These are phyloP conservation scores for Syzygium grande DNA, from an alignment of 345 rosid genomes.

Conservation along the genomic window DNA sequence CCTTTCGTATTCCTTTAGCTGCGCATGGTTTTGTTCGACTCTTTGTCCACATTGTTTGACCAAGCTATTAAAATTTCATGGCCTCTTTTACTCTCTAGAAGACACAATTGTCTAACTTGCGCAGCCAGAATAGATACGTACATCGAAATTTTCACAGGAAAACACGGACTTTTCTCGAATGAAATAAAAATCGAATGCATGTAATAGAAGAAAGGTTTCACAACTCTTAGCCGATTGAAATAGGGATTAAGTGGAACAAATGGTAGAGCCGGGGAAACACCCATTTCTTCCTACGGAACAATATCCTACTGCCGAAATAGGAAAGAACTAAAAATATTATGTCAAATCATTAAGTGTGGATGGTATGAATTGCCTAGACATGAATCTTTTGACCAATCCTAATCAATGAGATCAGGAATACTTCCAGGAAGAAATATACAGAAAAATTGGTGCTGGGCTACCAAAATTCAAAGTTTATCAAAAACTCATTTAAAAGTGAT, in stretches of 20 bases:
- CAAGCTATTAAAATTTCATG: neutral
- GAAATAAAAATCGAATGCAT: neutral
- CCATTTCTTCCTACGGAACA: neutral
- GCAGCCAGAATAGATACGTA: neutral
- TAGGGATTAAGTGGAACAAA: neutral
- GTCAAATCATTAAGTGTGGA: neutral
- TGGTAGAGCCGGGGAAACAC: neutral
- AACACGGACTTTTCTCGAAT: neutral
- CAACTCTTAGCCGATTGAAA: neutral
- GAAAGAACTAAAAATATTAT: neutral
- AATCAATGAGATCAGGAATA: neutral
- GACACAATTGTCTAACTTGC: neutral
- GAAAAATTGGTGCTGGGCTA: neutral
- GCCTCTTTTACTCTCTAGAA: neutral
- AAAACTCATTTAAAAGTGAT: neutral
- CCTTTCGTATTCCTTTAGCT: neutral
- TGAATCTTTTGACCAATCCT: neutral
- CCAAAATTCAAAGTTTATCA: neutral
- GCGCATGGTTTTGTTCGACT: neutral
- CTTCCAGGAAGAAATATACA: neutral
- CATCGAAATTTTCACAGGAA: neutral
- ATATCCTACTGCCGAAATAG: neutral
- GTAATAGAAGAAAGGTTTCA: neutral
- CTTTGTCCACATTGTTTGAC: neutral
- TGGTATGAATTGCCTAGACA: neutral